Evolutionary conservation across 2,329 filamentous ascomycete genomes (phyloP).

Genomic region (Harringtonia aguacate): DNA sequence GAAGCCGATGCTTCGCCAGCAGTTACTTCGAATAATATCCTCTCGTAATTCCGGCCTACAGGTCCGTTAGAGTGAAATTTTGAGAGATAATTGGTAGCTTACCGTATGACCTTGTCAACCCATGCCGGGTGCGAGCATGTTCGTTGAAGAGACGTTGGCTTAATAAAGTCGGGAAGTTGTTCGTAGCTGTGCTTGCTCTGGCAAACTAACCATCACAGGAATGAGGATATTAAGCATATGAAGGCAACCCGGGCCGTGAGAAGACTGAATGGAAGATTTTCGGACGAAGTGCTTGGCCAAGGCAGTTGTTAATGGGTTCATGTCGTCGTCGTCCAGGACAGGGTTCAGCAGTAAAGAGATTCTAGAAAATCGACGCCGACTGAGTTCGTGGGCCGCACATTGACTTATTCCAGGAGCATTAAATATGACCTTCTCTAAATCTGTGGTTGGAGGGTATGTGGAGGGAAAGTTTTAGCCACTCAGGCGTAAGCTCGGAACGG

Average conservation of each 20-base stretch:
- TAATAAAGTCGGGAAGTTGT: slow-evolving; percentile 13
- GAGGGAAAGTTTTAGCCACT: slow-evolving; percentile 5
- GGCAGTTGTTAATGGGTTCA: slow-evolving; percentile 1
- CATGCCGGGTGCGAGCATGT: slow-evolving; percentile 16
- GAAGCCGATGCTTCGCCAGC: slow-evolving; percentile 2
- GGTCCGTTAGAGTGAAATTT: not conserved
- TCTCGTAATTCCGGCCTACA: slow-evolving; percentile 4
- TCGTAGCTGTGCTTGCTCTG: slow-evolving; percentile 15
- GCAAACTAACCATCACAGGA: slow-evolving; percentile 14
- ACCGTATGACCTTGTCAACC: slow-evolving; percentile 13
- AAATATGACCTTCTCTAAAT: slow-evolving; percentile 4
- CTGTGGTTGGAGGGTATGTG: slow-evolving; percentile 4
- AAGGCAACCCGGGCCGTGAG: slow-evolving; percentile 12
- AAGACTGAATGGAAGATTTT: slow-evolving; percentile 1
- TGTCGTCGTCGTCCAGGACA: slow-evolving; percentile 3
- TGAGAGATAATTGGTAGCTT: not conserved
- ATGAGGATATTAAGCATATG: slow-evolving; percentile 11
- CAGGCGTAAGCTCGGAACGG: not conserved
- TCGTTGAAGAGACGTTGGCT: slow-evolving; percentile 14
- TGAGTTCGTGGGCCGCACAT: slow-evolving; percentile 2
- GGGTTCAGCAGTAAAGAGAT: slow-evolving; percentile 16
- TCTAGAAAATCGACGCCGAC: slow-evolving; percentile 13
- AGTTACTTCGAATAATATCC: slow-evolving; percentile 2
- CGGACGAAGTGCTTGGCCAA: slow-evolving; percentile 5
- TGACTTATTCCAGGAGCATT: slow-evolving; percentile 3